Evolutionary conservation across 2,329 filamentous ascomycete genomes (phyloP).

Genomic region (Pleomassaria siparia): DNA sequence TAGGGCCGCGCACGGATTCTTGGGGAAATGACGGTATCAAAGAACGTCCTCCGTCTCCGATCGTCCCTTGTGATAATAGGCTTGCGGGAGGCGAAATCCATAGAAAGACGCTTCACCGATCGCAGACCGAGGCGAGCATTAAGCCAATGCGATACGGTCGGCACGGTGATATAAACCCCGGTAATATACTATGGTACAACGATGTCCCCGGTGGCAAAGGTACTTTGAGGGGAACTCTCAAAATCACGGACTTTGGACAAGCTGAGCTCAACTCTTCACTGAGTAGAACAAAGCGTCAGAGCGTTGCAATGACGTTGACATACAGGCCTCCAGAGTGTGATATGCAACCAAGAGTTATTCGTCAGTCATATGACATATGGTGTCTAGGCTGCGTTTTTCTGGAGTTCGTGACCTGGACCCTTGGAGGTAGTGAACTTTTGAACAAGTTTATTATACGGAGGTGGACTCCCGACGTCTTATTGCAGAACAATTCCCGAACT

Average conservation of each 20-base stretch:
- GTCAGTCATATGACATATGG: conserved; percentile 19
- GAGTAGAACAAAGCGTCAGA: conserved; percentile 4
- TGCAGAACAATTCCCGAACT: neutral
- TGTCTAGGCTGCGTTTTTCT: conserved; percentile 22
- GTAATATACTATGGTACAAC: conserved; percentile 39
- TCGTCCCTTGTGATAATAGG: neutral
- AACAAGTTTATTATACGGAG: neutral
- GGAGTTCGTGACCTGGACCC: conserved; percentile 14
- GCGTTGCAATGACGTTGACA: conserved; percentile 5
- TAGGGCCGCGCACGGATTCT: neutral
- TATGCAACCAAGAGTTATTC: neutral
- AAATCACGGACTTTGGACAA: conserved; percentile 20
- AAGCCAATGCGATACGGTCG: conserved; percentile 12
- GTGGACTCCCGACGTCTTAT: neutral
- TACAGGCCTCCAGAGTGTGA: conserved; percentile 11
- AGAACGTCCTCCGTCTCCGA: neutral
- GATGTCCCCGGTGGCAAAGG: neutral
- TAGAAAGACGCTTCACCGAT: neutral
- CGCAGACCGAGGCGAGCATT: neutral
- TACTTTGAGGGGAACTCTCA: conserved; percentile 11
- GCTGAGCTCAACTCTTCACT: conserved; percentile 2
- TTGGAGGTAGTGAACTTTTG: neutral
- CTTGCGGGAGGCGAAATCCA: neutral
- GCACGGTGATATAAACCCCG: conserved; percentile 42
- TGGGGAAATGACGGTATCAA: neutral